A percentile compares a stretch with the other conserved stretches of the same genome.
These are phyloP conservation scores for Gossypium trilobum DNA, from an alignment of 441 rosid genomes.

Conservation along the genomic window DNA sequence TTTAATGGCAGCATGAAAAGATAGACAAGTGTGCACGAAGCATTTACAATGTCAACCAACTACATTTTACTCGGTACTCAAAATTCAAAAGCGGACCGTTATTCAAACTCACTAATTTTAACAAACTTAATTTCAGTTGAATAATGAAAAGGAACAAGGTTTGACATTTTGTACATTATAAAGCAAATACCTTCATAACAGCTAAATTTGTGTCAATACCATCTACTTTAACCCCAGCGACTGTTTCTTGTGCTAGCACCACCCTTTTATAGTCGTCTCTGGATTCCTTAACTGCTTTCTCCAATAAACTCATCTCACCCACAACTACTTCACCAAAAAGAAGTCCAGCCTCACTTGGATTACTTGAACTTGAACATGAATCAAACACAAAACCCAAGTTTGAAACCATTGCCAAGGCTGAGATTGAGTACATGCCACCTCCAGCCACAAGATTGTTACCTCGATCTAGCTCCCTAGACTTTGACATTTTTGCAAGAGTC, in stretches of 20 bases:
- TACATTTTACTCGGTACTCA: not conserved
- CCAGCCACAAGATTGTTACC: slow-evolving; percentile 33
- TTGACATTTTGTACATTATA: not conserved
- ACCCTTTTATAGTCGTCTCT: slow-evolving; percentile 64
- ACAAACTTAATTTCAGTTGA: not conserved
- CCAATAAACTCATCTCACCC: slow-evolving; percentile 72
- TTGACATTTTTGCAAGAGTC: slow-evolving; percentile 68
- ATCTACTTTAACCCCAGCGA: slow-evolving; percentile 80
- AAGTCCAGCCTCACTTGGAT: slow-evolving; percentile 37
- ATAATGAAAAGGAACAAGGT: not conserved
- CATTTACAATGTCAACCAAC: not conserved
- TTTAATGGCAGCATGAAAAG: not conserved
- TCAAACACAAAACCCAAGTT: slow-evolving; percentile 64
- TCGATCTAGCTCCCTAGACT: slow-evolving; percentile 41
- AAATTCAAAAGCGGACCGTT: not conserved
- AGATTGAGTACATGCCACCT: slow-evolving; percentile 52
- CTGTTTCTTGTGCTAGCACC: slow-evolving; percentile 66
- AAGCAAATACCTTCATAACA: slow-evolving; percentile 71
- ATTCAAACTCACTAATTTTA: not conserved
- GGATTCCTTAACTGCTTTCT: slow-evolving; percentile 67
- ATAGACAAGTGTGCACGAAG: not conserved
- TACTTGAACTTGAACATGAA: slow-evolving; percentile 43
- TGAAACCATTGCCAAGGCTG: slow-evolving; percentile 68
- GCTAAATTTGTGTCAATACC: slow-evolving; percentile 90
- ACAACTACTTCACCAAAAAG: slow-evolving; percentile 75